phyloP scores from a whole-genome alignment of 2,329 filamentous ascomycete genomes.

The Fusarium oligoseptatum region DNA sequence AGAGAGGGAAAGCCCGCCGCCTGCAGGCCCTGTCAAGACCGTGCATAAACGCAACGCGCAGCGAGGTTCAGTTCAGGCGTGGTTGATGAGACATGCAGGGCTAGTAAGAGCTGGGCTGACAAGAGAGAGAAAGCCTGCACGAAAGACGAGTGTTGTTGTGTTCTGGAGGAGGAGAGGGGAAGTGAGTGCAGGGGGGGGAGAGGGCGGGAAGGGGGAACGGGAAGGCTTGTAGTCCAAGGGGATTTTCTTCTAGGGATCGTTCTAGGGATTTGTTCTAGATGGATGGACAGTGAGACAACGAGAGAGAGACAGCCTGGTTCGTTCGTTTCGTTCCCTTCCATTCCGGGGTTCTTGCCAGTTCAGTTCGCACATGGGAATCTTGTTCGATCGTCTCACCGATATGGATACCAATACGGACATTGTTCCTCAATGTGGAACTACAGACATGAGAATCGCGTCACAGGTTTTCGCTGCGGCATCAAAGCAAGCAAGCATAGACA shows the following conservation, averaged over 20 bases:
- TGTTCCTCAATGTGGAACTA: conserved; percentile 23
- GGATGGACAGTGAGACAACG: conserved; percentile 6
- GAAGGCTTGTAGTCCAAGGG: neutral
- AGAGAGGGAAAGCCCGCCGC: neutral
- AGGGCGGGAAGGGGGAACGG: neutral
- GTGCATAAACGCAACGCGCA: conserved; percentile 18
- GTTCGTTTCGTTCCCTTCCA: neutral
- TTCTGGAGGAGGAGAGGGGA: neutral
- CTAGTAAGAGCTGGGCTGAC: conserved; percentile 6
- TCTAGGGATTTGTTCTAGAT: conserved; percentile 1
- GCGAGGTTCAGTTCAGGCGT: conserved; percentile 15
- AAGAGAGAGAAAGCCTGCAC: conserved; percentile 2
- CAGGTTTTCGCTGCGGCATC: conserved; percentile 1
- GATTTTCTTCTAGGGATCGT: neutral
- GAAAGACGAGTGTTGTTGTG: neutral
- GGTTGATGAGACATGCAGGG: conserved; percentile 6
- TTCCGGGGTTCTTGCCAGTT: neutral
- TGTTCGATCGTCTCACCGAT: conserved; percentile 14
- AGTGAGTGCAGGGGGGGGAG: neutral
- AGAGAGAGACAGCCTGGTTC: neutral
- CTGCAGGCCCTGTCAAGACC: neutral
- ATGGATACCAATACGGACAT: conserved; percentile 8
- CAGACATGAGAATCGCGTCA: conserved; percentile 10
- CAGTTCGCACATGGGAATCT: neutral
- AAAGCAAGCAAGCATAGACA: neutral